Conservation (phyloP, 768 basidiomycete genomes). For the Thelephora aurantiotincta region DNA sequence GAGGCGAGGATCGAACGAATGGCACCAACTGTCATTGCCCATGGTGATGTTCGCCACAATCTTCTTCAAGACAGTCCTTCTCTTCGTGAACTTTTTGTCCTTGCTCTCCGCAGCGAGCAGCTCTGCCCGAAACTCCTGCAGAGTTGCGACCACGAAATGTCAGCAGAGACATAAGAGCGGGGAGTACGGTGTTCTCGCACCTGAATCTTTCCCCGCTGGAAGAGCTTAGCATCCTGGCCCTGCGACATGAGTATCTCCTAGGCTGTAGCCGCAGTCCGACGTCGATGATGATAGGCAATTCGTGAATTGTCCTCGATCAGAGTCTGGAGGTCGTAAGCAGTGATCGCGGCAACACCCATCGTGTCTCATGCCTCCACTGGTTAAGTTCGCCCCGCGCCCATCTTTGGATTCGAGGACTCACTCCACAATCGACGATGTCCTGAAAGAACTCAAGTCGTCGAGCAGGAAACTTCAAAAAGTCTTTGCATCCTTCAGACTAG, state of each 20-base stretch:
- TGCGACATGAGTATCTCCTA: conserved; percentile 15
- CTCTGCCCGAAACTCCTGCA: conserved; percentile 80
- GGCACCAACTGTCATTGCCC: conserved; percentile 91
- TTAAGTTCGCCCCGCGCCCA: conserved; percentile 5
- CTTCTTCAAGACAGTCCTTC: conserved; percentile 93
- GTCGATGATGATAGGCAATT: too few relatives aligned
- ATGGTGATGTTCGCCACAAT: conserved; percentile 99
- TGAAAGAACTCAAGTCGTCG: conserved; percentile 45
- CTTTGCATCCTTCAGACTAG: conserved; percentile 28
- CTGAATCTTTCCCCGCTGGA: conserved; percentile 85
- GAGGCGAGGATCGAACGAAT: neutral
- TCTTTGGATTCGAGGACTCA: conserved; percentile 13
- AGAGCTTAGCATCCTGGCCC: conserved; percentile 85
- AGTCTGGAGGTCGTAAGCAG: neutral
- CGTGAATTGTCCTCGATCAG: neutral
- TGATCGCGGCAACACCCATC: conserved; percentile 3
- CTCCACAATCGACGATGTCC: conserved; percentile 32
- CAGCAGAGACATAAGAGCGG: conserved; percentile 2
- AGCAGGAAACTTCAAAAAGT: conserved; percentile 37
- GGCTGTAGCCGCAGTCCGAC: neutral
- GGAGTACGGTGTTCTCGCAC: conserved; percentile 22
- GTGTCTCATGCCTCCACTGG: conserved; percentile 4
- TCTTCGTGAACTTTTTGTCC: conserved; percentile 91
- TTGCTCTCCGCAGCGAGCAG: conserved; percentile 84
- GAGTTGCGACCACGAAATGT: conserved; percentile 7